These are phyloP conservation scores for Ophiocordyceps camponoti-saundersi DNA, from an alignment of 2,329 filamentous ascomycete species.

Conservation along the genomic window DNA sequence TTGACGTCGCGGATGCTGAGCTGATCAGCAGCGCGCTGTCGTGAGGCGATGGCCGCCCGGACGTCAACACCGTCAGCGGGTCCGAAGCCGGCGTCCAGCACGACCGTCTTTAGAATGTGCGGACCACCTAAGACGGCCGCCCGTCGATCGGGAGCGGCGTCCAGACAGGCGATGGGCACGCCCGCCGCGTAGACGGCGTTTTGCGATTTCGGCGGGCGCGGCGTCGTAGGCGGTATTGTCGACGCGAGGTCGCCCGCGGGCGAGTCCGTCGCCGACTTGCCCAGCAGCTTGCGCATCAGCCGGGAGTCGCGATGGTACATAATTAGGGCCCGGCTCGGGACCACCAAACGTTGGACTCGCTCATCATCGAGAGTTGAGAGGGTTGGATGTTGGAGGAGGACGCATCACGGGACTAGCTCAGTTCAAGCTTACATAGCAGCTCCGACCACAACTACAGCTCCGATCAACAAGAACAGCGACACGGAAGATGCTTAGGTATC, in stretches of 20 bases:
- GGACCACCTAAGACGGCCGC: constrained; percentile 38
- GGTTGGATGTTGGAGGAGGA: neutral
- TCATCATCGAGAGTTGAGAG: neutral
- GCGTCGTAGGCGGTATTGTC: constrained; percentile 26
- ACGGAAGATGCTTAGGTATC: no score
- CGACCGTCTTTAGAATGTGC: constrained; percentile 43
- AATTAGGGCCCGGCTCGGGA: constrained; percentile 8
- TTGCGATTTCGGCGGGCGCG: constrained; percentile 37
- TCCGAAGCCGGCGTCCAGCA: constrained; percentile 29
- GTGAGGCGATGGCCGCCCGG: constrained; percentile 34
- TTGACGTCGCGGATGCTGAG: constrained; percentile 47
- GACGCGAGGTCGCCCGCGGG: constrained; percentile 24
- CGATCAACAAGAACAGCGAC: no score
- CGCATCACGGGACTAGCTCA: no score
- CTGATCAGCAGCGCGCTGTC: constrained; percentile 32
- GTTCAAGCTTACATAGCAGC: no score
- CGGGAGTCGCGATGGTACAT: constrained; percentile 37
- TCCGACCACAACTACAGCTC: no score
- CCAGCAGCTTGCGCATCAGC: constrained; percentile 44
- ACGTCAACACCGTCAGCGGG: constrained; percentile 42
- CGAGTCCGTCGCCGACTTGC: constrained; percentile 31
- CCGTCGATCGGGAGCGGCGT: constrained; percentile 38
- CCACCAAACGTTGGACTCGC: neutral
- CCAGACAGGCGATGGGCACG: constrained; percentile 38
- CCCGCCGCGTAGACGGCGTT: constrained; percentile 34